Conservation (phyloP, 768 basidiomycete species). For the Hydnomerulius pinastri region DNA sequence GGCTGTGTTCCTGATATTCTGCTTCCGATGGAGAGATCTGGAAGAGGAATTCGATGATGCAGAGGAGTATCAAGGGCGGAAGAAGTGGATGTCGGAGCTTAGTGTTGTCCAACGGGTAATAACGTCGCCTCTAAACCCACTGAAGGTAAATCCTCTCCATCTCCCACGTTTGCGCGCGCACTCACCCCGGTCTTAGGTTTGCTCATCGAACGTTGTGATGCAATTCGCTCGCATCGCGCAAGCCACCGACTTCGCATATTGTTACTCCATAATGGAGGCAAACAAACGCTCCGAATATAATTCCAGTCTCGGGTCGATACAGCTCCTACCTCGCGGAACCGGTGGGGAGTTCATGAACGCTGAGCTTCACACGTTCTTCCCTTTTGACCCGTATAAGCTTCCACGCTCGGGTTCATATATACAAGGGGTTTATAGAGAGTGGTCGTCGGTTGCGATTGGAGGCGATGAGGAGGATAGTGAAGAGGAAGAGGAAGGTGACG, state of each 20-base stretch:
- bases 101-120: conserved; percentile 79
- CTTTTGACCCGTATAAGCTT: conserved; percentile 95
- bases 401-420: conserved; percentile 78
- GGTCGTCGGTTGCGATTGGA: conserved; percentile 75
- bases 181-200: conserved; percentile 54
- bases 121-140: conserved; percentile 81
- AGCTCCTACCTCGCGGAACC: conserved; percentile 22
- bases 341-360: conserved; percentile 46
- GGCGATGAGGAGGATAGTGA: conserved; percentile 57
- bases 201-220: conserved; percentile 85
- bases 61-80: conserved; percentile 47
- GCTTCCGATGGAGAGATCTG: conserved; percentile 95
- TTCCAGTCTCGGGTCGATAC: conserved; percentile 24
- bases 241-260: conserved; percentile 89
- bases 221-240: conserved; percentile 95
- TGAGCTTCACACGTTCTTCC: conserved; percentile 94
- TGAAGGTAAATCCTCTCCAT: conserved; percentile 58
- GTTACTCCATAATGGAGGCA: conserved; percentile 88
- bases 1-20: conserved; percentile 94
- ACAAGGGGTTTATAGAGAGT: conserved; percentile 84
- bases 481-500: conserved; percentile 31
- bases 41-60: conserved; percentile 60
- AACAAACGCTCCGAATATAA: conserved; percentile 71
- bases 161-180: not conserved
- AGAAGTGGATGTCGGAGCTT: conserved; percentile 86